Percentiles rank a stretch among this genome's conserved stretches.
phyloP scores from a whole-genome alignment of 176 grass and related monocot species.

The Avena insularis region DNA sequence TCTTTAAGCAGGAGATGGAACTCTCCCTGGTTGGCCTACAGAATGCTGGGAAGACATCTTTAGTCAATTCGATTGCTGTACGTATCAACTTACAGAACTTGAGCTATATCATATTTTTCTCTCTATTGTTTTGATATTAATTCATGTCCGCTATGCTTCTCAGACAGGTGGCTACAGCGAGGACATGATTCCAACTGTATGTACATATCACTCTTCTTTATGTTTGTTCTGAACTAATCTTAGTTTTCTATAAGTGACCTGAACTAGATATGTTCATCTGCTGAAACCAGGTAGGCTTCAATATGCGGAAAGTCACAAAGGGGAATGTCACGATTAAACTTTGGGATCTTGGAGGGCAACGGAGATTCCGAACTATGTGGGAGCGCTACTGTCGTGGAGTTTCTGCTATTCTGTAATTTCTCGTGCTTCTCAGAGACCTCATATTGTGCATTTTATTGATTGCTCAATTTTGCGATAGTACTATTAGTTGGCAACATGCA shows the following conservation, averaged over 20 bases:
- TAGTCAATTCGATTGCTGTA: slow-evolving; percentile 95
- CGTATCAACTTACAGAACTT: slow-evolving; percentile 42
- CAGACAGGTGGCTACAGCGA: slow-evolving; percentile 99
- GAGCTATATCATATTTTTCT: slow-evolving; percentile 33
- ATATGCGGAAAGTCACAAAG: slow-evolving; percentile 99
- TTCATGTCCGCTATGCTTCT: slow-evolving; percentile 46
- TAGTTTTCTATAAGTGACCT: background rate
- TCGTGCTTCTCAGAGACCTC: slow-evolving; percentile 14
- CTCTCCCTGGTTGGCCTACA: slow-evolving; percentile 93
- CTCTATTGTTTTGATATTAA: slow-evolving; percentile 51
- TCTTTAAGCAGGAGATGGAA: slow-evolving; percentile 99
- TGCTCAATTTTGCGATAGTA: background rate
- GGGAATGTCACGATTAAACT: slow-evolving; percentile 99
- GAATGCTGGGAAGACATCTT: slow-evolving; percentile 96
- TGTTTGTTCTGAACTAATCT: slow-evolving; percentile 7
- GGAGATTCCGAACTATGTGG: slow-evolving; percentile 98
- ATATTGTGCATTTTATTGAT: background rate
- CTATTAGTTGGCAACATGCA: background rate
- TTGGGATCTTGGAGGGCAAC: slow-evolving; percentile 97
- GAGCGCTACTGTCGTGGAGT: slow-evolving; percentile 98
- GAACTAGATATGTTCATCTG: slow-evolving; percentile 33
- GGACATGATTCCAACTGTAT: slow-evolving; percentile 99
- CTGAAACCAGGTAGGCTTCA: slow-evolving; percentile 87
- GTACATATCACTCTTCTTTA: slow-evolving; percentile 37
- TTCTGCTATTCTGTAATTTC: slow-evolving; percentile 92